phyloP scores from a whole-genome alignment of 805 yeast species.

The Saccharomycopsis fermentans region DNA sequence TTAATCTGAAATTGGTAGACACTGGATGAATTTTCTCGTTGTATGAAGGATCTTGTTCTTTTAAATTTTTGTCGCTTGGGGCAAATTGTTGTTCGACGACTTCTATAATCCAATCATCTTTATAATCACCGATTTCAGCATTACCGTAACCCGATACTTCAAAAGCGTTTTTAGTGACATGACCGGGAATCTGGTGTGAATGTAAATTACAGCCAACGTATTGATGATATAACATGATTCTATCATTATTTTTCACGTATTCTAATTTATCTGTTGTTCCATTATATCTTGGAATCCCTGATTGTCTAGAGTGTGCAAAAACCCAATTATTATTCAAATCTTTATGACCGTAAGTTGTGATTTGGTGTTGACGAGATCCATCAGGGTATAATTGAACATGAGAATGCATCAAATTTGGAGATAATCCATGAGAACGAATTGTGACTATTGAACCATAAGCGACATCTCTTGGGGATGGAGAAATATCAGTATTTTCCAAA shows the following conservation, averaged over 20 bases:
- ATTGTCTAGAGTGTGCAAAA: conserved; percentile 33
- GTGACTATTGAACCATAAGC: conserved; percentile 56
- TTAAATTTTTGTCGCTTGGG: conserved; percentile 15
- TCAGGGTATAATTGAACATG: conserved; percentile 80
- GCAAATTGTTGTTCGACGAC: conserved; percentile 45
- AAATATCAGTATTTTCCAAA: conserved; percentile 55
- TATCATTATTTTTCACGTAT: conserved; percentile 49
- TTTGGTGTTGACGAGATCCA: conserved; percentile 90
- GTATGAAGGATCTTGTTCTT: conserved; percentile 33
- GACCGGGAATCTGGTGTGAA: conserved; percentile 73
- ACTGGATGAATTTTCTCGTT: conserved; percentile 54
- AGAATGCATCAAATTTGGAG: conserved; percentile 75
- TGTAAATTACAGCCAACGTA: conserved; percentile 68
- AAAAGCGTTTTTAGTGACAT: conserved; percentile 50
- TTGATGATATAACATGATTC: conserved; percentile 63
- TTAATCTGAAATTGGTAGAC: conserved; percentile 62
- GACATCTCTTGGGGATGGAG: conserved; percentile 56
- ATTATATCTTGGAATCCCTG: conserved; percentile 2
- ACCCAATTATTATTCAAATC: conserved; percentile 81
- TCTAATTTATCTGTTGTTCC: conserved; percentile 20
- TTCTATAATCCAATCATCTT: conserved; percentile 89
- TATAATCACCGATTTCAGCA: conserved; percentile 57
- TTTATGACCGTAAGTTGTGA: conserved; percentile 85
- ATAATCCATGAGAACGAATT: conserved; percentile 57
- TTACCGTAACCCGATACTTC: conserved; percentile 90